Base-by-base conservation (phyloP, 768 basidiomycete species). In the Lactarius deliciosus region DNA sequence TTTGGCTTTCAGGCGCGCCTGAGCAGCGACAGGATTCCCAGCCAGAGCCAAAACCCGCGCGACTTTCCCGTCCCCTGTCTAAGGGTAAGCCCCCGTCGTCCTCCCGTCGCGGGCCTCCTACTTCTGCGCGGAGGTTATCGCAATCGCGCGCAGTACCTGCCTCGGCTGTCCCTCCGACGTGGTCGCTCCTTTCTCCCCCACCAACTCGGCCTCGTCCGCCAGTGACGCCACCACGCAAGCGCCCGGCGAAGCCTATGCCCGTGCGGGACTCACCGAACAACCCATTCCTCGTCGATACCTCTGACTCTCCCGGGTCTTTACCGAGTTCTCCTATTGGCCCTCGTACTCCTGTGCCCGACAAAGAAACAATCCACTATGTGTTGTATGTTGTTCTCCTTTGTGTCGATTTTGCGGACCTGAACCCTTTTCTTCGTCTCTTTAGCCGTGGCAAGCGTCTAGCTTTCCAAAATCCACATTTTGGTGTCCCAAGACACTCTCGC, bases 221-320 rank as follows among this genome's bases (percentile, higher is more conserved):
- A 9, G 57, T 60, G 32, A 71, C 70, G 40, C 70, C 70, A 10
- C 68, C 68, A 8, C 68, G 68, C 34, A 65, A 65, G 54, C 57
- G 60, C 22, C 28, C 47, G 5, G 50, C 32, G 32, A 69, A 66
- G 43, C 64, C 60, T 16, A 61, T 63, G 64, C 70, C 70, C 4
- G 68, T 71, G 41, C 70, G 70, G 25, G 70, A 71, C 53, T 71
- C 70, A 6, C 70, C 70, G 41, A 69, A 71, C 57, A 71, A 71
- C 34, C 70, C 70, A 2, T 71, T 71, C 63, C 56, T 71, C 15
- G 68, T 62, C 56, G 54, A 60, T n/a, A 20, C 58, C 28, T 55
- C 63, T n/a, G 64, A 65, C 43, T 64, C 68, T 15, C 63, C 70
- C 25, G 68, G 57, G 15, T 69, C 63, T 7, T n/a, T 62, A 41